These are phyloP conservation scores for Penicillium salamii DNA, from an alignment of 495 filamentous ascomycete genomes.

Conservation along the genomic window DNA sequence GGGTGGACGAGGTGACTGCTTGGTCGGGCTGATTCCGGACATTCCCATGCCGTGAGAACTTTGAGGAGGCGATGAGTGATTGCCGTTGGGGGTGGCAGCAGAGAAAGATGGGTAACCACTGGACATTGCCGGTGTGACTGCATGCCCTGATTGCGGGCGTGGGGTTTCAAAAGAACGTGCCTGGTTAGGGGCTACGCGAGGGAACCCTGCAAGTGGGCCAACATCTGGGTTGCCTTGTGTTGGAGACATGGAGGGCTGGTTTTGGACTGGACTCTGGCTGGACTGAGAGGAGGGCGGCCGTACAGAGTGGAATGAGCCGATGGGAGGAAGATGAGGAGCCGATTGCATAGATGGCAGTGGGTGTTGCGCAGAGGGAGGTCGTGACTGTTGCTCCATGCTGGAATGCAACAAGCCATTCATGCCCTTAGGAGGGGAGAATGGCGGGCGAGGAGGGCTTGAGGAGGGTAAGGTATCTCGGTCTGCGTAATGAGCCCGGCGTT, in stretches of 20 bases:
- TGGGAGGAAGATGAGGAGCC: conserved; percentile 30
- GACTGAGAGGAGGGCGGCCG: conserved; percentile 50
- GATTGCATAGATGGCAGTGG: conserved; percentile 31
- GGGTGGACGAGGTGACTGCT: conserved; percentile 57
- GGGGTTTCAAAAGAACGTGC: conserved; percentile 34
- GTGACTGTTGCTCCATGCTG: conserved; percentile 22
- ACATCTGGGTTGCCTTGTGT: conserved; percentile 48
- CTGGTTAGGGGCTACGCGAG: conserved; percentile 27
- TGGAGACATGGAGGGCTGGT: conserved; percentile 49
- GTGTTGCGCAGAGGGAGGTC: conserved; percentile 25
- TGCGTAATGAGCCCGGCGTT: conserved; percentile 34
- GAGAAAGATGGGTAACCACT: conserved; percentile 32
- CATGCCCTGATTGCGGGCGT: conserved; percentile 30
- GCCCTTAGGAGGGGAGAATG: conserved; percentile 39
- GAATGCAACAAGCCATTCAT: conserved; percentile 25
- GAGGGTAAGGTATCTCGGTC: conserved; percentile 21
- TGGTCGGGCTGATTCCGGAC: conserved; percentile 73
- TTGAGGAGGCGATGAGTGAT: conserved; percentile 43
- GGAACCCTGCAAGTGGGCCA: conserved; percentile 45
- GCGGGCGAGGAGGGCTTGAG: conserved; percentile 34
- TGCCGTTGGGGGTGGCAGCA: conserved; percentile 32
- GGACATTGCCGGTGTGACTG: conserved; percentile 21
- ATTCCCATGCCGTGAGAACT: conserved; percentile 52
- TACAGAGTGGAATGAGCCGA: conserved; percentile 33
- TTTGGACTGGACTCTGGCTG: conserved; percentile 39